A percentile compares a stretch with the other conserved stretches of the same genome.
These are phyloP conservation scores for Rostrohypoxylon terebratum DNA, from an alignment of 495 filamentous ascomycete species.

Conservation along the genomic window DNA sequence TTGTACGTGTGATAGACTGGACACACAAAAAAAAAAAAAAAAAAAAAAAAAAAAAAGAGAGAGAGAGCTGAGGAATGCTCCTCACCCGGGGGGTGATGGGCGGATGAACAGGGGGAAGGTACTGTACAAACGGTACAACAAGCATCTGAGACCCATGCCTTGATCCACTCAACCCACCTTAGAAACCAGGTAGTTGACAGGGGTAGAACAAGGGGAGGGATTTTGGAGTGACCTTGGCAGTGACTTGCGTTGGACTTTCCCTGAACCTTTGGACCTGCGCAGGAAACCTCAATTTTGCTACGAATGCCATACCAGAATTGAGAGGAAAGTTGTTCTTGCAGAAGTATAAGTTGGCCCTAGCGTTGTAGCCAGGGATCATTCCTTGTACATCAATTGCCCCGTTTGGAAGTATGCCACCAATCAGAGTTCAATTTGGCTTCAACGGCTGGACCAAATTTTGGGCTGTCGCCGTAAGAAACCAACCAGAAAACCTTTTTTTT, in stretches of 20 bases:
- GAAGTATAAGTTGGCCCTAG: conserved; percentile 35
- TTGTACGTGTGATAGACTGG: conserved; percentile 9
- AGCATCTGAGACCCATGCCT: conserved; percentile 33
- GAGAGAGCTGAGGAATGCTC: conserved; percentile 38
- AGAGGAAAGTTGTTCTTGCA: conserved; percentile 20
- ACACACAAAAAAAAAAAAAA: conserved; percentile 38
- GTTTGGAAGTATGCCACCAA: conserved; percentile 38
- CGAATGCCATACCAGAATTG: conserved; percentile 43
- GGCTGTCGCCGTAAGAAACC: conserved; percentile 25
- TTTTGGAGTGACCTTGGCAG: conserved; percentile 35
- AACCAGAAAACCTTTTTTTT: conserved; percentile 29
- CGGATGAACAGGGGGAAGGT: conserved; percentile 30
- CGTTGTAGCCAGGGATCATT: conserved; percentile 33
- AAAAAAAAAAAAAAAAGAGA: conserved; percentile 39
- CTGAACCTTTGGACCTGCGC: conserved; percentile 27
- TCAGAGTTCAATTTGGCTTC: conserved; percentile 15
- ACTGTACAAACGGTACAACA: conserved; percentile 41
- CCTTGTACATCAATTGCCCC: conserved; percentile 43
- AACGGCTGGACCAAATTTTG: conserved; percentile 37
- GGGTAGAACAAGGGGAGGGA: conserved; percentile 31
- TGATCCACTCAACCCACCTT: conserved; percentile 6
- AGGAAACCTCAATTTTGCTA: conserved; percentile 29
- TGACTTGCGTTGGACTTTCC: conserved; percentile 31
- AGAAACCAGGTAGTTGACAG: conserved; percentile 31
- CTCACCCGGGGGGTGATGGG: conserved; percentile 39